phyloP scores from a whole-genome alignment of 106 monocot genomes.

The Dendrobium officinale region DNA sequence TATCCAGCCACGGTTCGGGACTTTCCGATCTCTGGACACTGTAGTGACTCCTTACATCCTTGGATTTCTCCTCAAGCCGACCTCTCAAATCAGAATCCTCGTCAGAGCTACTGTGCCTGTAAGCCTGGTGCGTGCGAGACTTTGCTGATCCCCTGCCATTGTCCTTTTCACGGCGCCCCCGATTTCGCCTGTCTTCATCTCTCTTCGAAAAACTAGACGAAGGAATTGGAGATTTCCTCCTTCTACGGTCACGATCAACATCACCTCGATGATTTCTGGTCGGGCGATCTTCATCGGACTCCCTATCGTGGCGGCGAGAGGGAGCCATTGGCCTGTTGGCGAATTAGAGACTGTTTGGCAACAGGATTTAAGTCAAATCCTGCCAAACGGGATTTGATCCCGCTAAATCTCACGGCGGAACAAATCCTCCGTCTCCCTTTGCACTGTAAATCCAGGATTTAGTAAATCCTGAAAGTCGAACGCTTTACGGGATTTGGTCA shows the following conservation, averaged over 20 bases:
- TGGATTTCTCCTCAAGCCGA: conserved; percentile 2
- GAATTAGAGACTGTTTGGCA: too few species aligned
- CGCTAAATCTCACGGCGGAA: too few species aligned
- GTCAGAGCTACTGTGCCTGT: background rate
- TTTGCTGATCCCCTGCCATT: background rate
- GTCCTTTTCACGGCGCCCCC: background rate
- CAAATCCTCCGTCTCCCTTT: too few species aligned
- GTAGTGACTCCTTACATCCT: background rate
- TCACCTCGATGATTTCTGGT: background rate
- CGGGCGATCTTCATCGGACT: background rate
- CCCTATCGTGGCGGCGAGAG: conserved; percentile 3
- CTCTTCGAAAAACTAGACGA: too few species aligned
- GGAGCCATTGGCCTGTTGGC: background rate
- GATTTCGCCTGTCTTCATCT: too few species aligned
- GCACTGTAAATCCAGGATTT: too few species aligned
- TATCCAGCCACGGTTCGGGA: conserved; percentile 5
- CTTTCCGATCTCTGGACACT: background rate
- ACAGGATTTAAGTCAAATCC: too few species aligned
- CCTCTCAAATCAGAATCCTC: conserved; percentile 5
- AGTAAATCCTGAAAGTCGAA: too few species aligned
- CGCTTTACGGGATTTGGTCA: too few species aligned
- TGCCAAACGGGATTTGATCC: too few species aligned
- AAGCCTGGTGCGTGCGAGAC: background rate
- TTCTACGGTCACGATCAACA: background rate
- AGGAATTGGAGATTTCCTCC: too few species aligned